Evolutionary conservation across 2,329 filamentous ascomycete species (phyloP).

Genomic region (Colletotrichum eleusines): DNA sequence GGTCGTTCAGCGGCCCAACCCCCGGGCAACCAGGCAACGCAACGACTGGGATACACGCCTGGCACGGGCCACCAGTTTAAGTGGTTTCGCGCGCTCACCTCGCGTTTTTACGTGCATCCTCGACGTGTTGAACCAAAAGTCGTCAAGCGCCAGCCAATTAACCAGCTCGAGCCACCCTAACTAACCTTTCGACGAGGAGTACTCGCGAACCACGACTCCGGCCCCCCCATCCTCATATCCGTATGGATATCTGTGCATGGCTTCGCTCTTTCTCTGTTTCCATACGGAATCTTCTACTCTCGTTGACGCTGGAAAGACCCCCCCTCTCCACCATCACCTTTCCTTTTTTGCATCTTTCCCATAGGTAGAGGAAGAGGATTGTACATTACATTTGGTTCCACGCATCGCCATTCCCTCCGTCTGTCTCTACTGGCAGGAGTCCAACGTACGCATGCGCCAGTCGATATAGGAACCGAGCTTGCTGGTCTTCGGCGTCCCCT

Average conservation of each 20-base stretch:
- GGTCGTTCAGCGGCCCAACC: conserved; percentile 26
- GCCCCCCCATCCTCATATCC: conserved; percentile 8
- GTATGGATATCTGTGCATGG: conserved; percentile 15
- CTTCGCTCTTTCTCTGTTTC: conserved; percentile 24
- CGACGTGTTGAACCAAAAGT: conserved; percentile 41
- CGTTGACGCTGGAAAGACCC: conserved; percentile 22
- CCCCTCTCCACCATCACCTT: conserved; percentile 7
- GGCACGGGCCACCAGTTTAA: conserved; percentile 43
- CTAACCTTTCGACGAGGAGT: conserved; percentile 27
- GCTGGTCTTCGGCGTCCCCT: conserved; percentile 25
- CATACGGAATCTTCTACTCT: conserved; percentile 24
- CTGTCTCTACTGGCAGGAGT: conserved; percentile 24
- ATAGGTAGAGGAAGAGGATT: conserved; percentile 14
- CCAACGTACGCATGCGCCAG: conserved; percentile 31
- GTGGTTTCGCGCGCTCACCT: conserved; percentile 41
- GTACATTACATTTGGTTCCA: conserved; percentile 17
- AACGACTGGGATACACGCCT: conserved; percentile 37
- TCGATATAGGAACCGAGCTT: conserved; percentile 24
- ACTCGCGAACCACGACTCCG: conserved; percentile 14
- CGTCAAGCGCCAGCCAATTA: conserved; percentile 39
- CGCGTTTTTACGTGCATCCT: conserved; percentile 45
- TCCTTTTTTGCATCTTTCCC: conserved; percentile 8
- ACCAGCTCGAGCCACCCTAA: conserved; percentile 23
- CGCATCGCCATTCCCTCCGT: conserved; percentile 14
- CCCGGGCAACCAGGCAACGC: conserved; percentile 38